These are phyloP conservation scores for Aristolochia fimbriata DNA, from an alignment of 164 flowering plant species.

Conservation along the genomic window DNA sequence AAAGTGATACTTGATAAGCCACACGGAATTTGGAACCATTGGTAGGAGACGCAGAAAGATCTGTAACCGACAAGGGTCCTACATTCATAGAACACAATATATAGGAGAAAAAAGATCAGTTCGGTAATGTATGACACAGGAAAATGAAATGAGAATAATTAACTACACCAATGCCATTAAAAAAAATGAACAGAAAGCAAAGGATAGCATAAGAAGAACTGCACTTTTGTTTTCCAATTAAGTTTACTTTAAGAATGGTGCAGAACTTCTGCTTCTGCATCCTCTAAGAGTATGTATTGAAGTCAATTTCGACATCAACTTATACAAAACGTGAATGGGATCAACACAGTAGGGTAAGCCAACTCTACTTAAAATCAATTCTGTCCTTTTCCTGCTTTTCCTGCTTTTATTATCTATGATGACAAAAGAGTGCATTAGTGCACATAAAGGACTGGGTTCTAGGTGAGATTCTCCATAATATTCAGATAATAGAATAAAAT, in stretches of 20 bases:
- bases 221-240: neutral
- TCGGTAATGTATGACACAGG: neutral
- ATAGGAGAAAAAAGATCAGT: neutral
- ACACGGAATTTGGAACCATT: constrained; percentile 35
- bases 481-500: too few species aligned
- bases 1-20: constrained; percentile 36
- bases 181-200: neutral
- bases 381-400: too few species aligned
- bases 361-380: too few species aligned
- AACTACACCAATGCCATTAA: neutral
- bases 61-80: constrained; percentile 44
- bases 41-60: constrained; percentile 23
- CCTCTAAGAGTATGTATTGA: too few species aligned
- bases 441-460: too few species aligned
- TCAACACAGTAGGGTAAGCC: too few species aligned
- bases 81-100: constrained; percentile 4
- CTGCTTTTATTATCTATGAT: too few species aligned
- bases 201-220: too few species aligned
- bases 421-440: too few species aligned
- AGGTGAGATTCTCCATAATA: too few species aligned
- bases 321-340: too few species aligned
- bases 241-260: neutral
- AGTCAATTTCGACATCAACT: too few species aligned
- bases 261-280: neutral
- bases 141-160: neutral